Base-by-base conservation (phyloP, 140 eudicot species). In the Erigeron philadelphicus region DNA sequence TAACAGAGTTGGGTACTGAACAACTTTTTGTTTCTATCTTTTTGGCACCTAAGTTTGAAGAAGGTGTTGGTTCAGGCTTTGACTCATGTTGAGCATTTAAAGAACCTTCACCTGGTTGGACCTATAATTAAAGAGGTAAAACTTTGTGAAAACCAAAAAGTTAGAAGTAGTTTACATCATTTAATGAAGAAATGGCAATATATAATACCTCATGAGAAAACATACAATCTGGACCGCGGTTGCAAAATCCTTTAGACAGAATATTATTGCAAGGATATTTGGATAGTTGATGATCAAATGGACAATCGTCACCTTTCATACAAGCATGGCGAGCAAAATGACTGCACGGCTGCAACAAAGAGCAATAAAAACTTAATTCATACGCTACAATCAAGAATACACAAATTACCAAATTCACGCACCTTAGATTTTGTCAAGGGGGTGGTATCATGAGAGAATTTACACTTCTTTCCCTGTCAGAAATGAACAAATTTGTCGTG, bases 261-360 rank as follows among this genome's bases (percentile, higher is more conserved):
- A 47, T 48, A 64, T 81, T 86, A 35, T 74, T 75, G 80, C 96
- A 89, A 9, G 90, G 95, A 75, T 93, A 93, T 72, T 93, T 93
- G 40, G 96, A 86, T 60, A 93, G 88, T 47, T 88, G 70, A 66
- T 88, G 70, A 66, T 93, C 96, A 64, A 61, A 93, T 40, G 95
- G 96, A 76, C 98, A 93, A 18, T 86, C 83, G 45, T 92, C 88
- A 43, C 98, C 96, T 77, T 92, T 92, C 98, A 92, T 86, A 88
- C 98, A 92, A 61, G 90, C 31, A 23, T 83, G 83, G 17, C 88
- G 88, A 44, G 96, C 95, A 84, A 88, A 88, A 81, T 81, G 81
- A 74, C 86, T 38, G 43, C 98, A 92, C 1, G 96, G 90, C 96
- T 88, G 83, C 75, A 84, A 61, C 25, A 73, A 21, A 21, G 25